These are phyloP conservation scores for Croton laevigatus DNA, from an alignment of 441 rosid species.

Conservation along the genomic window DNA sequence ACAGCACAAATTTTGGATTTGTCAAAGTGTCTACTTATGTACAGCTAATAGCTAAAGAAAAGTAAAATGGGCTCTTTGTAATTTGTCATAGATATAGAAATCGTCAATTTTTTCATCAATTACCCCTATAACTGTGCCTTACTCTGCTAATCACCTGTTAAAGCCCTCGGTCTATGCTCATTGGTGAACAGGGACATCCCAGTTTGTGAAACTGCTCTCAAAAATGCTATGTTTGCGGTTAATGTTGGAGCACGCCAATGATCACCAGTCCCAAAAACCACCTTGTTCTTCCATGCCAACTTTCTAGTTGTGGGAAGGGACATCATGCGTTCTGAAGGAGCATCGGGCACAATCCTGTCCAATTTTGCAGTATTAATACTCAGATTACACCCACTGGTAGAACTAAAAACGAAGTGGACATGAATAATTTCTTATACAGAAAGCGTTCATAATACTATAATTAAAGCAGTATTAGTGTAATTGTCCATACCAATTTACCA, in stretches of 20 bases:
- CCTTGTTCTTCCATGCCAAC: constrained; percentile 75
- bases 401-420: background rate
- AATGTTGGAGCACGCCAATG: constrained; percentile 71
- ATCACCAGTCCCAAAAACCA: constrained; percentile 87
- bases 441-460: background rate
- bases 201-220: constrained; percentile 86
- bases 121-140: background rate
- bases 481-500: constrained; percentile 2
- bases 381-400: background rate
- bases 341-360: constrained; percentile 67
- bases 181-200: constrained; percentile 78
- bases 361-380: constrained; percentile 12
- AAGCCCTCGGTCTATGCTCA: constrained; percentile 80
- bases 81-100: background rate
- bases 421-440: background rate
- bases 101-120: background rate
- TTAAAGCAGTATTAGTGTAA: background rate
- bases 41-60: background rate
- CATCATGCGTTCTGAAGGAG: constrained; percentile 69
- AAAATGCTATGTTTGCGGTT: constrained; percentile 90
- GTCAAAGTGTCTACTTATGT: background rate
- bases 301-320: constrained; percentile 85
- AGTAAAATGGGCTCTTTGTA: background rate
- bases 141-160: constrained; percentile 62
- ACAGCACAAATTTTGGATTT: background rate